A percentile compares a stretch with the other conserved stretches of the same genome.
Conservation (phyloP, 257 asterid species). For the Ligustrum vulgare region DNA sequence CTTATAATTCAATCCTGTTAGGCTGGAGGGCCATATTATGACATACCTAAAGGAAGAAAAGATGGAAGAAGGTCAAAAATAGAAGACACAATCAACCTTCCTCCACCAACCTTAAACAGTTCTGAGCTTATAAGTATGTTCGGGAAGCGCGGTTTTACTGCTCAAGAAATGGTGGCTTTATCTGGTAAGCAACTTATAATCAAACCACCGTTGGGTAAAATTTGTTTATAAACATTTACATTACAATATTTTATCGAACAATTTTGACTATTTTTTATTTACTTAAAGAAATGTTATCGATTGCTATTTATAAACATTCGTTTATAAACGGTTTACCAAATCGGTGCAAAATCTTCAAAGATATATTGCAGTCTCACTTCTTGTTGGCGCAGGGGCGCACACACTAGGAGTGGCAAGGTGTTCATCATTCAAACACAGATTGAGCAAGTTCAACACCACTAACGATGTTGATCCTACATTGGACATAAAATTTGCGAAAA, state of each 20-base stretch:
- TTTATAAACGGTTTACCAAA: no score
- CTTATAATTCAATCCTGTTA: slow-evolving; percentile 15
- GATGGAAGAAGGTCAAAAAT: slow-evolving; percentile 85
- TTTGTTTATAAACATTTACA: no score
- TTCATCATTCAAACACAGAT: slow-evolving; percentile 76
- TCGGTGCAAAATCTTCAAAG: no score
- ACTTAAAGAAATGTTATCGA: no score
- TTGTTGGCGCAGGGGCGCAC: slow-evolving; percentile 58
- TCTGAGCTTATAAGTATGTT: slow-evolving; percentile 68
- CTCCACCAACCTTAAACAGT: slow-evolving; percentile 70
- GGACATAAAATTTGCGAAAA: slow-evolving; percentile 58
- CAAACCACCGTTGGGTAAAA: no score
- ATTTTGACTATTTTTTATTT: no score
- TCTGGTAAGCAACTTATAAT: slow-evolving; percentile 48
- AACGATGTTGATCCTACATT: slow-evolving; percentile 66
- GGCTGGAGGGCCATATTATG: slow-evolving; percentile 91
- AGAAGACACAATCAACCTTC: slow-evolving; percentile 79
- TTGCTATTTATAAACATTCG: no score
- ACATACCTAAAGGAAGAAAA: slow-evolving; percentile 77
- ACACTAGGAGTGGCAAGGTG: slow-evolving; percentile 88
- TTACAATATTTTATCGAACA: no score
- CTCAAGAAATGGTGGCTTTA: slow-evolving; percentile 87
- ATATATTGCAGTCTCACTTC: not conserved
- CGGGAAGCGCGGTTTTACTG: slow-evolving; percentile 72
- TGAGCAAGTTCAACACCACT: slow-evolving; percentile 64